These are phyloP conservation scores for Psophocarpus tetragonolobus DNA, from an alignment of 306 rosid genomes.

Conservation along the genomic window DNA sequence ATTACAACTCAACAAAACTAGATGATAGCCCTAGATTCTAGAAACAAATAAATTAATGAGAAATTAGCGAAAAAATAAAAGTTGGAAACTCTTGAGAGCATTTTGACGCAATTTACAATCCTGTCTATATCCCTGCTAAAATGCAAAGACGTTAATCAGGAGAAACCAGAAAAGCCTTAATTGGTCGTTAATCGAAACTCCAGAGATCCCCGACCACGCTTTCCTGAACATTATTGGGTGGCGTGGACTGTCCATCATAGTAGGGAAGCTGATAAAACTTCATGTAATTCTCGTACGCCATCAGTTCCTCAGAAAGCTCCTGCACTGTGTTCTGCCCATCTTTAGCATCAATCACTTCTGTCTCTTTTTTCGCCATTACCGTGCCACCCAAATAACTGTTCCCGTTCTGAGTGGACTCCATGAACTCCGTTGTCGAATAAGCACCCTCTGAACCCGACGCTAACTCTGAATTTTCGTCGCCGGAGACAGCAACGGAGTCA, in stretches of 20 bases:
- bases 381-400: not conserved
- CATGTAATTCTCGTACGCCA: constrained; percentile 85
- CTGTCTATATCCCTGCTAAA: constrained; percentile 12
- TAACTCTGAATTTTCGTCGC: constrained; percentile 33
- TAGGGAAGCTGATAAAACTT: constrained; percentile 85
- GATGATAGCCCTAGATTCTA: not conserved
- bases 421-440: constrained; percentile 32
- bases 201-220: constrained; percentile 68
- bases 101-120: constrained; percentile 30
- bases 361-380: constrained; percentile 24
- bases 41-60: not conserved
- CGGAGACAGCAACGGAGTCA: constrained; percentile 29
- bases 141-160: not conserved
- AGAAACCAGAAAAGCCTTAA: not conserved
- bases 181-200: constrained; percentile 62
- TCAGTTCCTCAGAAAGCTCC: constrained; percentile 79
- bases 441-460: constrained; percentile 40
- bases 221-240: constrained; percentile 53
- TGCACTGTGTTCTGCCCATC: constrained; percentile 52
- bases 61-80: not conserved
- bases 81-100: not conserved
- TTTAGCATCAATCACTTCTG: not conserved
- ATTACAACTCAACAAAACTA: constrained; percentile 30
- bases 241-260: constrained; percentile 66
- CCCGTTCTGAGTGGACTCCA: constrained; percentile 18